Evolutionary conservation across 2,329 filamentous ascomycete genomes (phyloP), one percentile per base, ranked within the genome.

Genomic region (Myotisia sp.): DNA sequence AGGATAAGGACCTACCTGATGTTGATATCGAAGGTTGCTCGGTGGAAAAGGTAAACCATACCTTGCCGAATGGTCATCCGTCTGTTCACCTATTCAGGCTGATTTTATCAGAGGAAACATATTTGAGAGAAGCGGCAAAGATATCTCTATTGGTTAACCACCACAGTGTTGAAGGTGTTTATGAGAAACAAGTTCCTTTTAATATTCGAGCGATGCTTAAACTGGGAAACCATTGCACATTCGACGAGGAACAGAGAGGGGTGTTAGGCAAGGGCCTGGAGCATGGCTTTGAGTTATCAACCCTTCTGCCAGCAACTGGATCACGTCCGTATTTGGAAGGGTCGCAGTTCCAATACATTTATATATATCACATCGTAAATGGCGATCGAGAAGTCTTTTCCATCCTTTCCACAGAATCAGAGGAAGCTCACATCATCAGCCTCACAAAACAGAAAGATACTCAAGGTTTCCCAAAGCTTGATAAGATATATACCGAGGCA

Each of bases 51-150:
- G 84, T 94, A 47, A 90, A 78, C 49, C 80, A 92, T 55, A 92
- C 83, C 3, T 64, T 99, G 5, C 90, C 90, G 1, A 98, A 98
- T 47, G 90, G 90, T 0, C 90, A 95, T 55, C 77, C 83, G 3
- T 95, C 87, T 0, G 79, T 83, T 3, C 84, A 98, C 61, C 67
- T 99, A 3, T 95, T 95, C 69, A 92, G 86, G 60, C 68, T 99
- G 23, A 86, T 79, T 0, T 82, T 98, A 57, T 70, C 82, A 0
- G 90, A 98, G 54, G 78, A 90, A 37, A 69, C 81, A 0, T 98
- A 92, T 57, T 74, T 93, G 40, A 74, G 76, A 28, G 83, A 95
- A 54, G 68, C 78, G 0, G 79, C 85, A 41, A 92, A 85, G 51
- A 78, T 95, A 41, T 74, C 78, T 2, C 60, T 78, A 18, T 64